Conservation (phyloP, 108 stramenopile species). For the Asterionellopsis glacialis region DNA sequence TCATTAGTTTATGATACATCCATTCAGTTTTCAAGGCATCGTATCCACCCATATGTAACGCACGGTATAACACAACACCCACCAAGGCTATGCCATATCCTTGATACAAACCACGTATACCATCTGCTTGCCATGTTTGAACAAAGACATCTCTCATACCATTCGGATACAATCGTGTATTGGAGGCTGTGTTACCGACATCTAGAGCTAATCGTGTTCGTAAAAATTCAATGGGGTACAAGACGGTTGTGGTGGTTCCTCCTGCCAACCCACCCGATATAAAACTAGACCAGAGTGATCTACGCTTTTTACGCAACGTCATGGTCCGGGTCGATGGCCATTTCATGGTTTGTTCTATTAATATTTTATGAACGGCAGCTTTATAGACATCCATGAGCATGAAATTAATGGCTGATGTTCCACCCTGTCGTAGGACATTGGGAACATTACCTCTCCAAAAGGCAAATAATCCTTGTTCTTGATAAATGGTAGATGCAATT, state of each 20-base stretch:
- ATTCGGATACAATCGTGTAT: constrained; percentile 39
- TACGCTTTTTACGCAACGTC: constrained; percentile 19
- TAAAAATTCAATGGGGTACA: constrained; percentile 94
- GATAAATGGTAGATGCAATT: constrained; percentile 35
- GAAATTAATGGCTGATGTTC: constrained; percentile 63
- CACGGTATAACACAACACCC: constrained; percentile 89
- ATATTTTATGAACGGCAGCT: constrained; percentile 30
- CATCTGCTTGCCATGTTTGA: constrained; percentile 59
- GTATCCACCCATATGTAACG: constrained; percentile 91
- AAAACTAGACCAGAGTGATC: constrained; percentile 48
- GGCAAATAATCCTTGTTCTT: constrained; percentile 50
- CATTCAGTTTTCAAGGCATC: constrained; percentile 78
- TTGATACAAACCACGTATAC: constrained; percentile 87
- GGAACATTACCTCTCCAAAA: constrained; percentile 70
- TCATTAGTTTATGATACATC: background rate
- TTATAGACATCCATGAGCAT: constrained; percentile 67
- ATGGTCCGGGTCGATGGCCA: background rate
- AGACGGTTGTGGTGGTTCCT: constrained; percentile 80
- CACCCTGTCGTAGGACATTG: constrained; percentile 60
- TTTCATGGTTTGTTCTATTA: constrained; percentile 10
- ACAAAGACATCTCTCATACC: constrained; percentile 66
- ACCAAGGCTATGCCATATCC: constrained; percentile 86
- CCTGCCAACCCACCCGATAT: constrained; percentile 88
- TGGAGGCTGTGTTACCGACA: constrained; percentile 67
- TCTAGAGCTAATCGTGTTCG: constrained; percentile 92